A percentile compares a stretch with the other conserved stretches of the same genome.
Evolutionary conservation across 345 rosid species (phyloP).

Genomic region (Camelina hispida): DNA sequence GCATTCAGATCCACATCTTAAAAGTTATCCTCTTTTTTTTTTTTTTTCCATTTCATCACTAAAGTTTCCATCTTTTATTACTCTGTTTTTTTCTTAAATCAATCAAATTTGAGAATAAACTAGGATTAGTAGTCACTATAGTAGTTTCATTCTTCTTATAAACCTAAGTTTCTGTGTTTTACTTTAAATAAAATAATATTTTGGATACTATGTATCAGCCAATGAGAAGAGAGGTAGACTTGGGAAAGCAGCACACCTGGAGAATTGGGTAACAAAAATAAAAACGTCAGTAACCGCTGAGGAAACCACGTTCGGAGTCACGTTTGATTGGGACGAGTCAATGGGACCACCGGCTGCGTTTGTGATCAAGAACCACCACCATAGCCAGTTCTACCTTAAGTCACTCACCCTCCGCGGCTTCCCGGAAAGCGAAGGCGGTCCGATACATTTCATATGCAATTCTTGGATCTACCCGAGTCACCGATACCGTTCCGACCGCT

Average conservation of each 20-base stretch:
- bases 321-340: conserved; percentile 74
- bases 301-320: conserved; percentile 53
- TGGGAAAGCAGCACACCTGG: conserved; percentile 68
- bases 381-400: conserved; percentile 69
- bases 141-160: not conserved
- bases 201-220: conserved; percentile 34
- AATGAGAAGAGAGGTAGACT: conserved; percentile 55
- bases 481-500: conserved; percentile 67
- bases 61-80: conserved; percentile 4
- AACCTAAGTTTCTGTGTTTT: not conserved
- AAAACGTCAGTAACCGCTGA: conserved; percentile 55
- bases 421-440: conserved; percentile 48
- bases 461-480: conserved; percentile 92
- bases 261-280: conserved; percentile 62
- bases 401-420: conserved; percentile 57
- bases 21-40: not conserved
- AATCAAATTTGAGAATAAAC: not conserved
- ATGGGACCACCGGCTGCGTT: conserved; percentile 79
- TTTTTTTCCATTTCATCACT: conserved; percentile 14
- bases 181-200: not conserved
- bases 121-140: not conserved
- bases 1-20: not conserved
- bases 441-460: conserved; percentile 74
- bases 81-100: not conserved
- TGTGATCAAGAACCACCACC: conserved; percentile 67